phyloP scores from a whole-genome alignment of 2,329 filamentous ascomycete species.

The Didymella segeticola region DNA sequence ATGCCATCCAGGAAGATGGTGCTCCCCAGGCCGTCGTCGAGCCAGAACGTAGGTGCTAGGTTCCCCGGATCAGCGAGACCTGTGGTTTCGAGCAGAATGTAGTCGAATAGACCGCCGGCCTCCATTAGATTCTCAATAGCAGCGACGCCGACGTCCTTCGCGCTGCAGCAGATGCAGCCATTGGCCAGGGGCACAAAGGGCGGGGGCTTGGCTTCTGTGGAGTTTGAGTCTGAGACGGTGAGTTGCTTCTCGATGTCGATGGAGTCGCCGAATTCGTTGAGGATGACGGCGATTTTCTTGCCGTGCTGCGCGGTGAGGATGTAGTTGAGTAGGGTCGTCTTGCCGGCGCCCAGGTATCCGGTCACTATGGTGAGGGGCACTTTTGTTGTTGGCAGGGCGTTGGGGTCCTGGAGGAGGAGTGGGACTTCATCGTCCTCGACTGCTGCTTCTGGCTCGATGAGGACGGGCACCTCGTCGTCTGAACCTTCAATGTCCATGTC shows the following conservation, averaged over 20 bases:
- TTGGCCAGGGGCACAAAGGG: constrained; percentile 92
- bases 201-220: constrained; percentile 36
- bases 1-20: constrained; percentile 97
- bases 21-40: constrained; percentile 93
- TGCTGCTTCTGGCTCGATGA: constrained; percentile 58
- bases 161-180: constrained; percentile 96
- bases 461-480: constrained; percentile 53
- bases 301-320: constrained; percentile 94
- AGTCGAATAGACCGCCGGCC: constrained; percentile 91
- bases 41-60: constrained; percentile 94
- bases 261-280: constrained; percentile 72
- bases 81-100: constrained; percentile 95
- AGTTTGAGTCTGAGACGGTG: constrained; percentile 70
- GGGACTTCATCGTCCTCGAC: constrained; percentile 30
- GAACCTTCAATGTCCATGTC: constrained; percentile 24
- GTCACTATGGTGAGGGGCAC: constrained; percentile 88
- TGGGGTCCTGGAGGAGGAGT: constrained; percentile 40
- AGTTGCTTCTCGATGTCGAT: constrained; percentile 95
- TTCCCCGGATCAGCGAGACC: constrained; percentile 95
- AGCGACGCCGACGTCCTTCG: constrained; percentile 94
- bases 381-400: constrained; percentile 63
- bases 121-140: constrained; percentile 97
- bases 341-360: constrained; percentile 92
- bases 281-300: constrained; percentile 96
- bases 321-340: constrained; percentile 94